phyloP scores from a whole-genome alignment of 169 alveolate species.

The Miamiensis avidus region DNA sequence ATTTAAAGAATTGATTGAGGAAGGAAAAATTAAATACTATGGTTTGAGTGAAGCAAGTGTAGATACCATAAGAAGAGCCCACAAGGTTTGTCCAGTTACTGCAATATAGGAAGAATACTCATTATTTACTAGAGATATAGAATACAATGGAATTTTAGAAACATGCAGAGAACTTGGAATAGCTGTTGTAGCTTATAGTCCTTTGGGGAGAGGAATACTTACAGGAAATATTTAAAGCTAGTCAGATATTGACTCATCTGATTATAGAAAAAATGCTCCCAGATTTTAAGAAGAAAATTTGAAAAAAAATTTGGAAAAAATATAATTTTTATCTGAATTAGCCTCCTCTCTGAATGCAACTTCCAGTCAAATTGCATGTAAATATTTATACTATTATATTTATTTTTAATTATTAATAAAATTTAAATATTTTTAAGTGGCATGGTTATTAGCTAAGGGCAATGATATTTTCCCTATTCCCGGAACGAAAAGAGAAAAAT shows the following conservation, averaged over 20 bases:
- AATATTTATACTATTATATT: too few species aligned
- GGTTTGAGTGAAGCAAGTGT: background rate
- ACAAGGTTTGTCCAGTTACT: background rate
- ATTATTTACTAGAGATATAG: background rate
- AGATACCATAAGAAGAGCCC: constrained; percentile 10
- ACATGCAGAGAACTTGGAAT: constrained; percentile 1
- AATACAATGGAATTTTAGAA: background rate
- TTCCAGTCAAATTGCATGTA: background rate
- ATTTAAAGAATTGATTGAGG: background rate
- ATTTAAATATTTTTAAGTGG: background rate
- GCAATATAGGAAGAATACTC: background rate
- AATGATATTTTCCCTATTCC: constrained; percentile 14
- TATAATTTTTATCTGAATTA: background rate
- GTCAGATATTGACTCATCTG: background rate
- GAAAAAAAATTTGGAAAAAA: background rate
- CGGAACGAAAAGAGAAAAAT: background rate
- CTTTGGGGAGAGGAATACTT: constrained; percentile 7
- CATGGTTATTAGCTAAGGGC: background rate
- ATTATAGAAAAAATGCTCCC: background rate
- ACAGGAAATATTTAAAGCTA: background rate
- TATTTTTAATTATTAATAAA: background rate
- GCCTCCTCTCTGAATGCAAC: background rate
- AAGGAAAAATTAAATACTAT: constrained; percentile 11
- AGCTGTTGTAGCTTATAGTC: constrained; percentile 10
- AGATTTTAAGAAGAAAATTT: constrained; percentile 11